Base-by-base conservation (phyloP, 2,329 filamentous ascomycete species). In the Cephalotrichum gorgonifer region DNA sequence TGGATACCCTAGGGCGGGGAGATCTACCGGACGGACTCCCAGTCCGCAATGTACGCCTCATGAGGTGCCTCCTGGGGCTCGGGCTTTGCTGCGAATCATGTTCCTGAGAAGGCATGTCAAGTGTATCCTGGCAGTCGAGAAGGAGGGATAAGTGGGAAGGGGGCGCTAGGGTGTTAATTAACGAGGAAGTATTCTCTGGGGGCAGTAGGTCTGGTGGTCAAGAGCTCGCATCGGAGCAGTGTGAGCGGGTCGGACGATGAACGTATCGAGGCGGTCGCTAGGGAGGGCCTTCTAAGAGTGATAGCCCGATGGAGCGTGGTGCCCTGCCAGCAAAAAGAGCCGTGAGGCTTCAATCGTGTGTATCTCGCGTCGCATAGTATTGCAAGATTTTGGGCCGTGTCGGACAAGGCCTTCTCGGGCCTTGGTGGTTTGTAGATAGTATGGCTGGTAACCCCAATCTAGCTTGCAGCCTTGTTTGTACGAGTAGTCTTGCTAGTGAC, bases 41-140 rank as follows among this genome's bases (percentile, higher is more conserved):
- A 7, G 74, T 69, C 43, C 80, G 73, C 9, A 84, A 58, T 1
- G 80, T 84, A 11, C 78, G 81, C 48, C 78, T 70, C 75, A 84
- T 78, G 1, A 71, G 77, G 51, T 79, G 74, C 55, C 75, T 81
- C 44, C 81, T 79, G 3, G 78, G 78, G 51, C 77, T 81, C 15
- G 71, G 65, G n/a, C 75, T 71, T 47, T 75, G 69, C 35, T 39
- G 35, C 11, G 35, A 39, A 11, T 20, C 35, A 20, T 20, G 35
- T 20, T 39, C 35, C 17, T 39, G 35, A 20, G 35, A 39, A 39
- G 35, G 17, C 35, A 39, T 39, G 17, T 39, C 35, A n/a, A 39
- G 22, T 6, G 17, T 17, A 4, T 11, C 35, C n/a, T 11, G 35
- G 12, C 17, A 22, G 30, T 30, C 8, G 51, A 33, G 50, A 48